A percentile compares a stretch with the other conserved stretches of the same genome.
phyloP scores from a whole-genome alignment of 75 land plant genomes.

The Chamaecyparis obtusa region DNA sequence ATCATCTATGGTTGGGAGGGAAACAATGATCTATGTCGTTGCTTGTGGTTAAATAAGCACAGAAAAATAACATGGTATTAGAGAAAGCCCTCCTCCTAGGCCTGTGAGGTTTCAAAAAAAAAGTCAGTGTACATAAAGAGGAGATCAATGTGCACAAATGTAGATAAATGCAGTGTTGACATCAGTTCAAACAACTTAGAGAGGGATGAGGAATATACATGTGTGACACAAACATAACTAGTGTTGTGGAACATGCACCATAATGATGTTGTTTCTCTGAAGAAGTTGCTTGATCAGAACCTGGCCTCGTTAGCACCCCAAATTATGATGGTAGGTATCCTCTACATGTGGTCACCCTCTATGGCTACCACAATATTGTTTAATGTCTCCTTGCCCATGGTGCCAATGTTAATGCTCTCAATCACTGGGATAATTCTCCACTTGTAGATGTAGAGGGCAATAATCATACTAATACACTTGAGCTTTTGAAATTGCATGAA shows the following conservation, averaged over 20 bases:
- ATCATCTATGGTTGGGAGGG: no score
- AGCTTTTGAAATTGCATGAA: no score
- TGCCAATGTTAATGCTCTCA: constrained; percentile 73
- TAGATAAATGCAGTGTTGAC: not conserved
- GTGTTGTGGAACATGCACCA: constrained; percentile 79
- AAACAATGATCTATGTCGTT: no score
- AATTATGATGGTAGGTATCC: constrained; percentile 78
- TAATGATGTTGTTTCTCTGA: constrained; percentile 56
- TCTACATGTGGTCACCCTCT: constrained; percentile 74
- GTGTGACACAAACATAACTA: constrained; percentile 55
- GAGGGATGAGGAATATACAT: constrained; percentile 48
- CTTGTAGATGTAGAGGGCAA: no score
- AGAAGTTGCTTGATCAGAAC: constrained; percentile 68
- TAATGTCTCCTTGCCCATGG: constrained; percentile 55
- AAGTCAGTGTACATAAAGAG: not conserved
- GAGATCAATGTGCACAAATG: constrained; percentile 6
- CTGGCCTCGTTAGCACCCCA: constrained; percentile 36
- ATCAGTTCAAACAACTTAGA: not conserved
- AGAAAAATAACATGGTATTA: no score
- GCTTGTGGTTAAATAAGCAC: no score
- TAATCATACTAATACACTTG: no score
- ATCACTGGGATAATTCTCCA: constrained; percentile 92
- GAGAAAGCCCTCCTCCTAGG: no score
- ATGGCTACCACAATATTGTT: constrained; percentile 72
- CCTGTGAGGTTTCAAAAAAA: no score